Percentiles rank a stretch among this genome's conserved stretches.
Evolutionary conservation across 1,139 yeast genomes (phyloP).

Genomic region (Ashbya aceris): DNA sequence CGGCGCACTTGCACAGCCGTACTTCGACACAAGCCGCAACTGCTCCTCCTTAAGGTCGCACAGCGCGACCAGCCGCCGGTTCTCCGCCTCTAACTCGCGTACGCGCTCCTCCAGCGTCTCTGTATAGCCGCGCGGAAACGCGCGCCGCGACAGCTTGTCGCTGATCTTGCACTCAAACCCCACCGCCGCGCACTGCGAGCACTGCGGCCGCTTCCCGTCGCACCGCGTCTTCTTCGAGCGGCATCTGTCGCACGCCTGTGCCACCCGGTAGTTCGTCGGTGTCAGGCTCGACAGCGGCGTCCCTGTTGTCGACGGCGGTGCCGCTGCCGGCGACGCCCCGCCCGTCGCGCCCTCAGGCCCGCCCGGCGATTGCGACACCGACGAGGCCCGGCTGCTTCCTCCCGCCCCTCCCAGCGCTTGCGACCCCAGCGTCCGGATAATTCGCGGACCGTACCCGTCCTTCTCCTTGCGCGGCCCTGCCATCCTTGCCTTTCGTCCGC

Average conservation of each 20-base stretch:
- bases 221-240: slow-evolving; percentile 56
- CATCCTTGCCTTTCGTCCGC: too few species aligned
- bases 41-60: slow-evolving; percentile 57
- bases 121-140: slow-evolving; percentile 69
- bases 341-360: slow-evolving; percentile 1
- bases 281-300: slow-evolving; percentile 2
- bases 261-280: slow-evolving; percentile 26
- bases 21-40: slow-evolving; percentile 30
- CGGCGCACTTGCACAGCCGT: slow-evolving; percentile 6
- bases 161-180: slow-evolving; percentile 69
- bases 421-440: slow-evolving; percentile 17
- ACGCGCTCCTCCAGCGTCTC: slow-evolving; percentile 57
- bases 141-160: slow-evolving; percentile 60
- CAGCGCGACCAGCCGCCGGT: slow-evolving; percentile 39
- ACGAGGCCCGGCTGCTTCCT: slow-evolving; percentile 12
- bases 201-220: slow-evolving; percentile 35
- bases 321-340: neutral
- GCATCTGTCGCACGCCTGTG: slow-evolving; percentile 85
- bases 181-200: slow-evolving; percentile 57
- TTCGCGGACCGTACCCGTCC: slow-evolving; percentile 10
- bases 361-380: slow-evolving; percentile 14
- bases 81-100: slow-evolving; percentile 53
- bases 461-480: slow-evolving; percentile 1
- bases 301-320: neutral
- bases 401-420: slow-evolving; percentile 14